phyloP scores from a whole-genome alignment of 129 eudicot genomes.

The Centrapalus pauciflorus region DNA sequence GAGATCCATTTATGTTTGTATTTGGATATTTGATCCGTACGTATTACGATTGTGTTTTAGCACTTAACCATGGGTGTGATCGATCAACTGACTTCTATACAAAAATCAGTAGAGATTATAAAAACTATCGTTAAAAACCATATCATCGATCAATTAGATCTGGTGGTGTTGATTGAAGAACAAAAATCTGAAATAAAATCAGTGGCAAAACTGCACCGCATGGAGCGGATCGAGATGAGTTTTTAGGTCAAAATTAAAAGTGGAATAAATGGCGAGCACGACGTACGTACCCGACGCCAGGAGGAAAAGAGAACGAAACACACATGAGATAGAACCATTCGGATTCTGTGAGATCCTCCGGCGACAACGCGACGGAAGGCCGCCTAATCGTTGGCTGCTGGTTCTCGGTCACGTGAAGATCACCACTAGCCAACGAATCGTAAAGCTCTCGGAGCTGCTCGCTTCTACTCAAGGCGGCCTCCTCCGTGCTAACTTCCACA shows the following conservation, averaged over 20 bases:
- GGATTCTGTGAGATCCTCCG: conserved; percentile 89
- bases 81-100: too few relatives aligned
- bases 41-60: background rate
- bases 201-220: background rate
- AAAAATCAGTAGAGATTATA: too few relatives aligned
- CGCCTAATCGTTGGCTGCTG: conserved; percentile 34
- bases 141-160: background rate
- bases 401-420: conserved; percentile 28
- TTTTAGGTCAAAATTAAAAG: background rate
- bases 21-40: background rate
- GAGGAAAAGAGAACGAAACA: conserved; percentile 81
- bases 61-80: too few relatives aligned
- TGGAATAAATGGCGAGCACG: background rate
- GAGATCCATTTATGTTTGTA: background rate
- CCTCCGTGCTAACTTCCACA: conserved; percentile 62
- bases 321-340: conserved; percentile 97
- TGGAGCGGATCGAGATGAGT: background rate
- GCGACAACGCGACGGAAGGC: conserved; percentile 75
- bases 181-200: background rate
- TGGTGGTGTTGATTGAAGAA: background rate
- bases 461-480: conserved; percentile 78
- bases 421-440: conserved; percentile 65
- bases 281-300: conserved; percentile 65
- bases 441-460: conserved; percentile 75
- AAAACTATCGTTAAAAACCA: background rate